Evolutionary conservation across 2,329 filamentous ascomycete genomes (phyloP), one percentile per base, ranked within the genome.

Genomic region (Aureobasidium sp.): DNA sequence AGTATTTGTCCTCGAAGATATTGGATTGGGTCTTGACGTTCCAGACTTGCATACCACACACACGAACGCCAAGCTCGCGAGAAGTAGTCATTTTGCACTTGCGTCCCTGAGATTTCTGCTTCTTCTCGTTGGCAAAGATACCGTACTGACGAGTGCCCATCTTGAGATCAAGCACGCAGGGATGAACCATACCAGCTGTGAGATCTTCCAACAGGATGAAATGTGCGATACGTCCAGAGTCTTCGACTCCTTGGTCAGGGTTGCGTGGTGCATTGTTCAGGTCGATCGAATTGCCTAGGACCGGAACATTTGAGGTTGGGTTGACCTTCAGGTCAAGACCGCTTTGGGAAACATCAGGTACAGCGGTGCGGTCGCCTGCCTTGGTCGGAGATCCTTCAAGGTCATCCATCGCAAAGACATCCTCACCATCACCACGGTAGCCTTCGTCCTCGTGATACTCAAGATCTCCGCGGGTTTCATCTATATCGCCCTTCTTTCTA

Each of bases 61-160:
- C 87, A 23, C 94, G 86, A 2, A 99, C 94, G 4, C 94, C 94
- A 0, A 99, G 83, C 73, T 95, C 87, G 64, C 87, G 86, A 8
- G 94, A 97, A 0, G 94, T 99, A 0, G 94, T 99, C 66, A 84
- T 87, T 66, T 90, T 88, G 74, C 94, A 97, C 75, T 99, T 99
- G 68, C 90, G 87, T 63, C 90, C 86, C 74, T 99, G 94, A 0
- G 94, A 97, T 64, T 88, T 87, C 70, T 92, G 90, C 75, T 99
- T 99, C 79, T 96, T 96, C 47, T 91, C 86, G 59, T 84, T 87
- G 2, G 94, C 94, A 68, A 97, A 92, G 13, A 97, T 86, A 8
- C 94, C 94, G 72, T 97, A 97, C 72, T 99, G 94, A 2, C 94
- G 87, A 8, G 94, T 99, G 23, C 94, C 94, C 94, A 99, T 99